Evolutionary conservation across 139 green algal genomes (phyloP), one percentile per base, ranked within the genome.

Genomic region (Chlamydomonas schloesseri): DNA sequence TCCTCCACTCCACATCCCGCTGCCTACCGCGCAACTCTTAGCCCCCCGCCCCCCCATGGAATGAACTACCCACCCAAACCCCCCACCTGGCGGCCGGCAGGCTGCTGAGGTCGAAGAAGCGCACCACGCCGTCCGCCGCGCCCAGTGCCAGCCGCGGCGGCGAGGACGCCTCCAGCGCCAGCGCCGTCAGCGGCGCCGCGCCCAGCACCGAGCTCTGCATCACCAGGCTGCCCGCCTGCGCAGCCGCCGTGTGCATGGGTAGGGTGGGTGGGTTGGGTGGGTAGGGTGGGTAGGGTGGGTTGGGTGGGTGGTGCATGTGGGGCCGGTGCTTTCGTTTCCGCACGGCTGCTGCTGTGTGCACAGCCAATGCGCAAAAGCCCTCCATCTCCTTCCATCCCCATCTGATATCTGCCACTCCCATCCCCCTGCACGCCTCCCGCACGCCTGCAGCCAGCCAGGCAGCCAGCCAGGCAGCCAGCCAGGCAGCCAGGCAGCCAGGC

Each of bases 101-200:
- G 20, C 37, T 34, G 28, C 80, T 70, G 1, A 92, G 91, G 79
- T 92, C 88, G 57, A 91, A 91, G 86, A 94, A 84, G 36, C 91
- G 80, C 60, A 94, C 68, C 10, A 80, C 73, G 71, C 91, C 91
- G 69, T 94, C 91, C 28, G 85, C 81, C 0, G 86, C 76, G 1
- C 91, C 91, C 23, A 92, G 55, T 21, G 79, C 88, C 71, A 92
- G 50, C 0, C 88, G 81, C 3, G 87, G 87, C 46, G 82, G 73
- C 64, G 72, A 89, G 15, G 79, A 87, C 26, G 91, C 88, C 83
- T 94, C 91, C 23, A 92, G 34, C 0, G 88, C 87, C 26, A 90
- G 5, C 33, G 53, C 76, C 31, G 79, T 87, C 24, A 94, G 81
- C 1, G 91, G 89, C 18, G 71, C 47, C 15, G 88, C 80, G 31